These are phyloP conservation scores for Hymenoscyphus salicellus DNA, from an alignment of 2,329 filamentous ascomycete genomes.

Conservation along the genomic window DNA sequence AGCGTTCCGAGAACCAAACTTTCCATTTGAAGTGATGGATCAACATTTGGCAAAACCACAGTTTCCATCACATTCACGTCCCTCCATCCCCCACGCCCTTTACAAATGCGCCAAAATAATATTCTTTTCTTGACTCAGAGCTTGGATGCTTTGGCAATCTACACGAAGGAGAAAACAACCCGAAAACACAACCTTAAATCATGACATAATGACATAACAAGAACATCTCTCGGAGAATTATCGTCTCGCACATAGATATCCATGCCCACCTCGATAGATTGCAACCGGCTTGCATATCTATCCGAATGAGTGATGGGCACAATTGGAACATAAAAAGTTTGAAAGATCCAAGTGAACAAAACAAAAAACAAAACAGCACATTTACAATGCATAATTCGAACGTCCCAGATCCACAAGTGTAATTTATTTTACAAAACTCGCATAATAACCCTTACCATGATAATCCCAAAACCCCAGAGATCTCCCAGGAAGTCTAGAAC, in stretches of 20 bases:
- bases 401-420: neutral
- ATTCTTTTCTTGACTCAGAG: neutral
- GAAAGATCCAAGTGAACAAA: neutral
- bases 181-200: neutral
- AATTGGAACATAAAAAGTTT: neutral
- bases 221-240: neutral
- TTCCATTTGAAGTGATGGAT: neutral
- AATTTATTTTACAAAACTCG: neutral
- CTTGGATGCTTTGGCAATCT: neutral
- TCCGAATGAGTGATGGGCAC: neutral
- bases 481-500: neutral
- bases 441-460: neutral
- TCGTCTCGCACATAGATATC: neutral
- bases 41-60: neutral
- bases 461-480: neutral
- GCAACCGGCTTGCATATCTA: neutral
- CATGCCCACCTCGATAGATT: neutral
- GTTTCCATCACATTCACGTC: no score
- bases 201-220: neutral
- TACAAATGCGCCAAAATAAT: neutral
- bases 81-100: neutral
- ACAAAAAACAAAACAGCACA: neutral
- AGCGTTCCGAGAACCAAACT: neutral
- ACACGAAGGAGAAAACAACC: neutral
- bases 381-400: neutral